A percentile compares a stretch with the other conserved stretches of the same genome.
Conservation (phyloP, 257 asterid species). For the Asclepias syriaca region DNA sequence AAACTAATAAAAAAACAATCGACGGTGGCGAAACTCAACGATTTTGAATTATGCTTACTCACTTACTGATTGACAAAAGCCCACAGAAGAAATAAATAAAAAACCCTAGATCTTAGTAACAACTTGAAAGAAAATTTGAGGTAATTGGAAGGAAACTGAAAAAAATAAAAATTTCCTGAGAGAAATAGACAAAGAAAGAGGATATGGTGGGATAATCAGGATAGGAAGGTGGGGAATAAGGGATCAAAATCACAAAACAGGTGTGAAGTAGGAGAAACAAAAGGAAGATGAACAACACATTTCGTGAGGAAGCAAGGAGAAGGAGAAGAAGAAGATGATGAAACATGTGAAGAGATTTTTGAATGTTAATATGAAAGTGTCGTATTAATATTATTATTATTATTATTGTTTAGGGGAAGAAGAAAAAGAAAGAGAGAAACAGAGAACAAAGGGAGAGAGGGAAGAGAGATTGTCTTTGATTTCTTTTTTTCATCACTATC, state of each 20-base stretch:
- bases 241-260: conserved; percentile 9
- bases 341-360: conserved; percentile 22
- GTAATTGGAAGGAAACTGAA: neutral
- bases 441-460: too few relatives aligned
- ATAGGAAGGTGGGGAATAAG: neutral
- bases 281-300: conserved; percentile 31
- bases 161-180: neutral
- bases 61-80: neutral
- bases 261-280: conserved; percentile 8
- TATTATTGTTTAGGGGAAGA: neutral
- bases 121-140: neutral
- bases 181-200: neutral
- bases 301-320: conserved; percentile 16
- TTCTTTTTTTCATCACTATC: neutral
- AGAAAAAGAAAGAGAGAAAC: neutral
- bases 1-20: neutral
- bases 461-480: too few relatives aligned
- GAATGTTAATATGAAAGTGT: neutral
- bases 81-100: neutral
- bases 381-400: too few relatives aligned
- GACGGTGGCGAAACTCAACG: neutral
- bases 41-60: conserved; percentile 7
- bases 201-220: neutral
- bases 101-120: conserved; percentile 21
- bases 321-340: conserved; percentile 3